Evolutionary conservation across 179 eudicot genomes (phyloP), one percentile per base, ranked within the genome.

Genomic region (Silene coronaria): DNA sequence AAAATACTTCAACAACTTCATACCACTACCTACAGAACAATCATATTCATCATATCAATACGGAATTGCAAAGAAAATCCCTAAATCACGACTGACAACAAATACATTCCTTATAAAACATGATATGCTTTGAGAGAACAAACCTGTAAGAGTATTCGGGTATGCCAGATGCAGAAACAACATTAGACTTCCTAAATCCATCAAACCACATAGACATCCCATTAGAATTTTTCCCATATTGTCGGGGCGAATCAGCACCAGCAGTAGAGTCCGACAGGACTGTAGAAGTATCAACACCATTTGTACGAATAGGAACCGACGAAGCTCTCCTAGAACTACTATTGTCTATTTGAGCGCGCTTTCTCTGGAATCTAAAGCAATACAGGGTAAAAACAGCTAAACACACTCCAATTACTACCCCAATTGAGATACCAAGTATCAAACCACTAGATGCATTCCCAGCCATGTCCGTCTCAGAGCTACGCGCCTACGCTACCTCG

Each of bases 91-190:
- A 7, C 9, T 5, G 8, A 8, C 32, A 3, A 26, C 26, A 45
- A 11, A 26, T 12, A 36, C 58, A 59, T 12, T 9, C 26, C 30
- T 13, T 9, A 48, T 2, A 26, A 38, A 65, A 26, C 26, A 19
- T 57, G 64, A 26, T 22, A 19, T 57, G 64, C 12, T 48, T 10
- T 16, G 23, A 12, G 69, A 60, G 64, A 36, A 32, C 96, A 73
- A 85, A 92, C 99, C 87, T 95, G 90, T 89, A 95, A 60, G 91
- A 79, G 77, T 87, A 95, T 82, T 95, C 96, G 14, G 87, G 86
- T 77, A 92, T 92, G 63, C 99, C 99, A 59, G 99, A 92, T 68
- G 97, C 97, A 46, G 92, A 80, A 80, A 92, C 77, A 57, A 89
- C 85, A 84, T 86, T 85, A 65, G 85, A 81, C 86, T 80, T 92